These are phyloP conservation scores for Vigna reflexopilosa DNA, from an alignment of 306 rosid genomes.

Conservation along the genomic window DNA sequence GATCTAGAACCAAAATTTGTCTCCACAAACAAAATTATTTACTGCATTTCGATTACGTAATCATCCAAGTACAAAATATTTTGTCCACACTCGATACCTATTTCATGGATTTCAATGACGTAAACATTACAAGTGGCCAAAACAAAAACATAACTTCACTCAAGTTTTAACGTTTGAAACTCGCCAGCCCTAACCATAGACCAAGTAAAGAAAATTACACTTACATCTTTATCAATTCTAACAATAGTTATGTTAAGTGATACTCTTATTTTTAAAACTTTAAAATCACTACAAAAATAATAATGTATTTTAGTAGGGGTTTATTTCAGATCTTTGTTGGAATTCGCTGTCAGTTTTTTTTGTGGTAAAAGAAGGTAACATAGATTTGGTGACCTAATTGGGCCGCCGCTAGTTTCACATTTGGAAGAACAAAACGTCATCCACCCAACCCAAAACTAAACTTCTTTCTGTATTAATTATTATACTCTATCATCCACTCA, in stretches of 20 bases:
- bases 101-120: constrained; percentile 17
- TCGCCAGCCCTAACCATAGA: neutral
- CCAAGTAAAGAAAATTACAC: no score
- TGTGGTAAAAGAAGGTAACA: neutral
- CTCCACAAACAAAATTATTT: neutral
- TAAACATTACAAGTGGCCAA: constrained; percentile 12
- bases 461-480: no score
- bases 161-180: neutral
- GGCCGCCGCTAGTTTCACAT: neutral
- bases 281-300: no score
- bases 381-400: constrained; percentile 29
- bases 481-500: neutral
- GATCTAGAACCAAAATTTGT: constrained; percentile 23
- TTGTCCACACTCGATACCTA: neutral
- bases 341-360: neutral
- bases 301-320: no score
- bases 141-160: constrained; percentile 10
- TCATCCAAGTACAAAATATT: neutral
- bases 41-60: constrained; percentile 8
- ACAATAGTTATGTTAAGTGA: no score
- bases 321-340: neutral
- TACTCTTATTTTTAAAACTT: no score
- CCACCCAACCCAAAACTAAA: constrained; percentile 8
- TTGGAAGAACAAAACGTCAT: neutral
- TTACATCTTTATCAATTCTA: no score